Evolutionary conservation across 2,329 filamentous ascomycete species (phyloP).

Genomic region (Xylariaceae sp.): DNA sequence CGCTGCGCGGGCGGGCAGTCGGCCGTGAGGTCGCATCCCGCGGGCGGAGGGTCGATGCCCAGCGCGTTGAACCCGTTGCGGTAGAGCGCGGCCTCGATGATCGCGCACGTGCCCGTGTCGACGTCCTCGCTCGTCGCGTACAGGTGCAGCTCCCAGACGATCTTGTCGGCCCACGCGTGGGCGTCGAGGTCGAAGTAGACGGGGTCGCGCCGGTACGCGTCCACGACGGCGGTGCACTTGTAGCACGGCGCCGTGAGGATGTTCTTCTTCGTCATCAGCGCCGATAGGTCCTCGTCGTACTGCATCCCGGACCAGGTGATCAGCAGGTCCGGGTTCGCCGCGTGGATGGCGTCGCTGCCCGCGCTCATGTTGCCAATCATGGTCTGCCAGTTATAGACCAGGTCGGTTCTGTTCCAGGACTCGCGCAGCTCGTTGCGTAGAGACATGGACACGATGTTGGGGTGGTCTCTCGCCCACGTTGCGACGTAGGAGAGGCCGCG

Average conservation of each 20-base stretch:
- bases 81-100: slow-evolving; percentile 53
- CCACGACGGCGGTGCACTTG: slow-evolving; percentile 44
- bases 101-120: slow-evolving; percentile 49
- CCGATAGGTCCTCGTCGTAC: slow-evolving; percentile 50
- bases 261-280: slow-evolving; percentile 45
- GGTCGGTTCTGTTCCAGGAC: slow-evolving; percentile 38
- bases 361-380: slow-evolving; percentile 49
- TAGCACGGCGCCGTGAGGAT: slow-evolving; percentile 47
- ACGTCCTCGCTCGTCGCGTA: slow-evolving; percentile 46
- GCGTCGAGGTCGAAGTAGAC: slow-evolving; percentile 48
- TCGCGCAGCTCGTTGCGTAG: slow-evolving; percentile 47
- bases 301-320: slow-evolving; percentile 54
- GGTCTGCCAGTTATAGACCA: slow-evolving; percentile 49
- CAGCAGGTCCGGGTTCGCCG: slow-evolving; percentile 47
- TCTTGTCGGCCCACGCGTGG: slow-evolving; percentile 51
- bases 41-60: slow-evolving; percentile 43
- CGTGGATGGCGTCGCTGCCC: slow-evolving; percentile 47
- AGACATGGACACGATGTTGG: slow-evolving; percentile 44
- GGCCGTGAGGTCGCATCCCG: slow-evolving; percentile 44
- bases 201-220: slow-evolving; percentile 46
- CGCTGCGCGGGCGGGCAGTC: slow-evolving; percentile 42
- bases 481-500: slow-evolving; percentile 57
- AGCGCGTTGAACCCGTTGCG: slow-evolving; percentile 53
- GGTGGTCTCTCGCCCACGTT: slow-evolving; percentile 44
- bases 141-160: slow-evolving; percentile 50